Evolutionary conservation across 208 protist species (phyloP).

Genomic region (Leishmania braziliensis): DNA sequence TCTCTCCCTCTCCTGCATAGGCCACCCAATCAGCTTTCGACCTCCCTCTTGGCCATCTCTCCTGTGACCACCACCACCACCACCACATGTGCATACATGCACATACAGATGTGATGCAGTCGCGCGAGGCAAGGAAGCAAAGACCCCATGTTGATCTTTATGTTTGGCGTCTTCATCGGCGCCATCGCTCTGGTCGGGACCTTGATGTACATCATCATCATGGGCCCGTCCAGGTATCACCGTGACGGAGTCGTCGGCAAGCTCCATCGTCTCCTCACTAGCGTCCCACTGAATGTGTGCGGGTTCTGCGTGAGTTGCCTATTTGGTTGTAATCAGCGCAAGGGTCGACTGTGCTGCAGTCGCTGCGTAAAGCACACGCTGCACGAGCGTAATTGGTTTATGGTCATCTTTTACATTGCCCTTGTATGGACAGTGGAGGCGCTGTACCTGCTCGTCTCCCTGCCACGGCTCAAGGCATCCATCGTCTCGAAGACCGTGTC

Average conservation of each 20-base stretch:
- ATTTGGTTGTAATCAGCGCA: conserved; percentile 48
- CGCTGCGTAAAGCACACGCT: conserved; percentile 45
- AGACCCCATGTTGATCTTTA: conserved; percentile 14
- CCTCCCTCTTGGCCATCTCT: background rate
- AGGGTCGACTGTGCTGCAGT: conserved; percentile 40
- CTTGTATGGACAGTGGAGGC: conserved; percentile 86
- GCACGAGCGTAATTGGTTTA: conserved; percentile 74
- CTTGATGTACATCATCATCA: conserved; percentile 90
- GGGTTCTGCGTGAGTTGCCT: conserved; percentile 57
- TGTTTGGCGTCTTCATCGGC: conserved; percentile 42
- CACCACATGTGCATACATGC: background rate
- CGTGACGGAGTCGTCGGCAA: conserved; percentile 82
- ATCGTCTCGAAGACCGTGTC: conserved; percentile 58
- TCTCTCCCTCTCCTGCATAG: background rate
- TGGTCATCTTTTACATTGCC: conserved; percentile 85
- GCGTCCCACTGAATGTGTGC: conserved; percentile 35
- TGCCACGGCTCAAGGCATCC: conserved; percentile 56
- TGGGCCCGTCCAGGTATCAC: conserved; percentile 89
- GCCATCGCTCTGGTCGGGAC: conserved; percentile 42
- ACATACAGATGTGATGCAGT: background rate
- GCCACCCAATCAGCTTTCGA: background rate
- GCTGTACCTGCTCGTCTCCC: conserved; percentile 68
- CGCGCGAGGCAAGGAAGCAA: background rate
- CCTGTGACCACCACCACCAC: background rate
- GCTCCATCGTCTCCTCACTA: conserved; percentile 43